These are phyloP conservation scores for Meyerozyma carpophila DNA, from an alignment of 1,139 yeast genomes.

Conservation along the genomic window DNA sequence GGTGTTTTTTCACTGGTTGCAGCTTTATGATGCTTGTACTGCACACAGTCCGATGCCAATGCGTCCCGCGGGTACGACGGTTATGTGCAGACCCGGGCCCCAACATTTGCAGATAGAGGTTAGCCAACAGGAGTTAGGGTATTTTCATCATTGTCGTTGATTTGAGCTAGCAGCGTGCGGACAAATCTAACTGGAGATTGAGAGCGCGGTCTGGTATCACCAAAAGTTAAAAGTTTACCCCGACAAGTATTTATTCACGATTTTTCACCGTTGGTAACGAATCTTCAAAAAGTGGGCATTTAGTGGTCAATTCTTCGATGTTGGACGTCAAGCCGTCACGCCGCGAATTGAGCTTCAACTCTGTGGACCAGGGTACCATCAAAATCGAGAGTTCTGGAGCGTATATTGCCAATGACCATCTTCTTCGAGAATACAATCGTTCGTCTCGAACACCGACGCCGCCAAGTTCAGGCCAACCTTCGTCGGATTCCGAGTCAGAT, in stretches of 20 bases:
- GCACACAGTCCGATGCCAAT: not conserved
- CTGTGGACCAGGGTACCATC: conserved; percentile 35
- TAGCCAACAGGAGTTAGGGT: not conserved
- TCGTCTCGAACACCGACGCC: not conserved
- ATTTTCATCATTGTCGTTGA: not conserved
- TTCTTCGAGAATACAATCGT: conserved; percentile 18
- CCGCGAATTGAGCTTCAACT: conserved; percentile 20
- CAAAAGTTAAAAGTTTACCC: too few species aligned
- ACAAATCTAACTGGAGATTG: too few species aligned
- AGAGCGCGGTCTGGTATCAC: too few species aligned
- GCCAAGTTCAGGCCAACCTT: not conserved
- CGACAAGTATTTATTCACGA: not conserved
- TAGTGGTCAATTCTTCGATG: not conserved
- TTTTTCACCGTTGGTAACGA: not conserved
- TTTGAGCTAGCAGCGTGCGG: not conserved
- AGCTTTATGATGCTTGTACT: not conserved
- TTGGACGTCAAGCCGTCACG: not conserved
- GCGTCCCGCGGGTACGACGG: not conserved
- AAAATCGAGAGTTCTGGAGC: conserved; percentile 45
- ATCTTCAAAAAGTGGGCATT: too few species aligned
- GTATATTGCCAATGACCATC: conserved; percentile 40
- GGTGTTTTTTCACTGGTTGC: not conserved
- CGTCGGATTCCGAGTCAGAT: not conserved
- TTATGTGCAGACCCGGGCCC: not conserved
- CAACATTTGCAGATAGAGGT: conserved; percentile 1